These are phyloP conservation scores for Neckera pumila DNA, from an alignment of 225 moss, liverwort and hornwort species.

Conservation along the genomic window DNA sequence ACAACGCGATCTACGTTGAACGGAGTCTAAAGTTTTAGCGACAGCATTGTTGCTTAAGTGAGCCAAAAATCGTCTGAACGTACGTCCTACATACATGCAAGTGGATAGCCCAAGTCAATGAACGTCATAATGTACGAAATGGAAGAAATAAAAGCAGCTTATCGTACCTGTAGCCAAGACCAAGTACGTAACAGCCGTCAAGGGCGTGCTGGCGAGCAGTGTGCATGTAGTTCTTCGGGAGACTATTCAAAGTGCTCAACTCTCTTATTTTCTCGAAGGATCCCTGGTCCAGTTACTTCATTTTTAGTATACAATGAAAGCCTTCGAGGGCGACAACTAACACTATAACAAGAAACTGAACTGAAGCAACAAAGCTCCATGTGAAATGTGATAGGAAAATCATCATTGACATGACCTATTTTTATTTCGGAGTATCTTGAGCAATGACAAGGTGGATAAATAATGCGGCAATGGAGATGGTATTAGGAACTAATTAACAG, in stretches of 20 bases:
- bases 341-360: not conserved
- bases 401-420: not conserved
- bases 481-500: not conserved
- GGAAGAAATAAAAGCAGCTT: not conserved
- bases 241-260: conserved; percentile 33
- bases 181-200: conserved; percentile 81
- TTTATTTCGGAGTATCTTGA: not conserved
- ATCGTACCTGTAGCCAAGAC: conserved; percentile 58
- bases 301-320: not conserved
- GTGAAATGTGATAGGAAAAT: not conserved
- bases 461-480: not conserved
- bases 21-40: not conserved
- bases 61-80: not conserved
- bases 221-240: conserved; percentile 41
- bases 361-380: not conserved
- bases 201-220: conserved; percentile 63
- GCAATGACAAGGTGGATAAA: not conserved
- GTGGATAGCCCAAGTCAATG: not conserved
- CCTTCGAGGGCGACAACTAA: not conserved
- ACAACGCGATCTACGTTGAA: not conserved
- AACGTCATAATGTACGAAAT: not conserved
- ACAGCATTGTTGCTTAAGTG: not conserved
- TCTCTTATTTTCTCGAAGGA: conserved; percentile 73
- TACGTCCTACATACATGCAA: not conserved
- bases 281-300: conserved; percentile 34